Conservation (phyloP, 768 basidiomycete genomes). For the Crassisporium funariophilum region DNA sequence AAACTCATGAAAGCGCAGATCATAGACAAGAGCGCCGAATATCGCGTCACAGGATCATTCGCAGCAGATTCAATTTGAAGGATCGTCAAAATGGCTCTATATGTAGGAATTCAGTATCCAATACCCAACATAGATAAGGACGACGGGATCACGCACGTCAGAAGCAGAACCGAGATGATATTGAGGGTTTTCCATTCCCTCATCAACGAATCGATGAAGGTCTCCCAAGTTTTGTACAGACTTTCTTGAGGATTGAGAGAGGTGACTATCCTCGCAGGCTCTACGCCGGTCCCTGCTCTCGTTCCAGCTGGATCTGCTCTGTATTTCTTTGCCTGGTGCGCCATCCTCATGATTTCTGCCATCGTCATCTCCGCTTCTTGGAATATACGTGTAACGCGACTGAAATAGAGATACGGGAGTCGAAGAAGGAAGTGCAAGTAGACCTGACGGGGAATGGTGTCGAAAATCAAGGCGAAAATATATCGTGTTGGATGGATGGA, state of each 20-base stretch:
- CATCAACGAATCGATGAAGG: slow-evolving; percentile 27
- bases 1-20: slow-evolving; percentile 61
- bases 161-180: slow-evolving; percentile 28
- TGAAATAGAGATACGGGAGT: slow-evolving; percentile 69
- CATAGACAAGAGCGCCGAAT: slow-evolving; percentile 55
- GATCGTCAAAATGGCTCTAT: slow-evolving; percentile 31
- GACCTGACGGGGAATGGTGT: slow-evolving; percentile 25
- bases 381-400: slow-evolving; percentile 63
- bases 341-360: slow-evolving; percentile 51
- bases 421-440: slow-evolving; percentile 46
- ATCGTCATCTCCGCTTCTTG: slow-evolving; percentile 61
- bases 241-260: slow-evolving; percentile 13
- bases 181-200: slow-evolving; percentile 34
- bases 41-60: slow-evolving; percentile 52
- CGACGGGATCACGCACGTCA: too few species aligned
- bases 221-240: slow-evolving; percentile 24
- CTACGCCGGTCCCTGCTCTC: too few species aligned
- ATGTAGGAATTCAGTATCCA: too few species aligned
- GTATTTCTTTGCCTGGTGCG: slow-evolving; percentile 23
- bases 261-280: too few species aligned
- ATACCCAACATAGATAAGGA: too few species aligned
- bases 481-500: not conserved
- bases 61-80: slow-evolving; percentile 39
- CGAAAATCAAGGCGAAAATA: slow-evolving; percentile 19
- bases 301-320: not conserved